Conservation (phyloP, 192 early-diverging fungal species). For the Spizellomyces sp. region DNA sequence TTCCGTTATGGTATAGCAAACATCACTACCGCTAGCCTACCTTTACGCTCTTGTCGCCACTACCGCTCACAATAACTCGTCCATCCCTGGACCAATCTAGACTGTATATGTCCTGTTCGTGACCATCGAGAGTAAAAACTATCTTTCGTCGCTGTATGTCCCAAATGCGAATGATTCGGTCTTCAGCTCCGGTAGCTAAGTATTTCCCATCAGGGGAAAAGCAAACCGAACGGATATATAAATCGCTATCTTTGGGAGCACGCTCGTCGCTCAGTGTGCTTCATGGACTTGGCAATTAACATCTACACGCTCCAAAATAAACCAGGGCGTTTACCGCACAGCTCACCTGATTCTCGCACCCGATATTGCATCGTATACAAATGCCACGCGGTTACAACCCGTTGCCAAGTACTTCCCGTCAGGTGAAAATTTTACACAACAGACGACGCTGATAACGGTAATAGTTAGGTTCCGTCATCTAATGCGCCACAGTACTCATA, state of each 20-base stretch:
- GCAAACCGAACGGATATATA: conserved; percentile 95
- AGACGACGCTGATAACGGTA: conserved; percentile 78
- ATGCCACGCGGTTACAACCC: conserved; percentile 88
- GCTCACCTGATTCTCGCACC: conserved; percentile 71
- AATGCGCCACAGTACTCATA: neutral
- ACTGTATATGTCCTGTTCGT: conserved; percentile 96
- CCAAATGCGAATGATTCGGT: conserved; percentile 88
- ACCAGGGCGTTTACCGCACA: neutral
- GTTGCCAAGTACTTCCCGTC: conserved; percentile 92
- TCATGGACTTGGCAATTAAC: conserved; percentile 1
- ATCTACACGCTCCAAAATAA: conserved; percentile 16
- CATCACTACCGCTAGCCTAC: conserved; percentile 17
- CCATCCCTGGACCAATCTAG: conserved; percentile 93
- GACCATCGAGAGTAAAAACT: conserved; percentile 69
- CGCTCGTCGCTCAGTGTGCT: conserved; percentile 80
- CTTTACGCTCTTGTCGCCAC: conserved; percentile 51
- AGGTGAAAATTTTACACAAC: conserved; percentile 93
- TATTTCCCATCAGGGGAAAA: conserved; percentile 91
- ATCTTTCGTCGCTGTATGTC: conserved; percentile 41
- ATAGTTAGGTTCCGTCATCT: neutral
- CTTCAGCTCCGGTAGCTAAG: conserved; percentile 95
- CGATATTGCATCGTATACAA: conserved; percentile 83
- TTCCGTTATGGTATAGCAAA: neutral
- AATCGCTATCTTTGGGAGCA: conserved; percentile 75
- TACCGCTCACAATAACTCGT: conserved; percentile 83